A percentile compares a stretch with the other conserved stretches of the same genome.
Conservation (phyloP, 164 flowering plant genomes). For the Taxillus chinensis region DNA sequence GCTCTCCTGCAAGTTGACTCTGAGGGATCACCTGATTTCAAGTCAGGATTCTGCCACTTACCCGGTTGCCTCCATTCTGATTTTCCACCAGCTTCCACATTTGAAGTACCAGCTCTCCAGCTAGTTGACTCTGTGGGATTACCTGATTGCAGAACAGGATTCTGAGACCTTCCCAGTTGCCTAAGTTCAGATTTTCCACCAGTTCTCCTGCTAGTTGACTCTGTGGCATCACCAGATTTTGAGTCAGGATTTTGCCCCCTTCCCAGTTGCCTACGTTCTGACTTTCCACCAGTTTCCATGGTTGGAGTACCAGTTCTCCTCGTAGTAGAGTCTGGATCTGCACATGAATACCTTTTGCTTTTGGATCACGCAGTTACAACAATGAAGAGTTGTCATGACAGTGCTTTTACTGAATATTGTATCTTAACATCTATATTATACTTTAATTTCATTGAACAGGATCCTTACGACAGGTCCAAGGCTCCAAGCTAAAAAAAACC, state of each 20-base stretch:
- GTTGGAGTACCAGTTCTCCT: constrained; percentile 6
- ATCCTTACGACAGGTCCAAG: too few species aligned
- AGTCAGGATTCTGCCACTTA: constrained; percentile 12
- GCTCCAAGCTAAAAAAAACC: too few species aligned
- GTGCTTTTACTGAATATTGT: too few species aligned
- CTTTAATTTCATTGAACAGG: too few species aligned
- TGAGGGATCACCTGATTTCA: constrained; percentile 6
- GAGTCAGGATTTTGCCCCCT: constrained; percentile 11
- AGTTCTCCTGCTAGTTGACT: constrained; percentile 15
- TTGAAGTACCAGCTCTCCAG: constrained; percentile 11
- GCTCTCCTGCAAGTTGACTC: constrained; percentile 15
- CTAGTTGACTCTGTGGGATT: constrained; percentile 18
- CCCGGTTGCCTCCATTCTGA: constrained; percentile 16
- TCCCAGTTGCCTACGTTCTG: constrained; percentile 16
- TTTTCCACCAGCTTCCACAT: constrained; percentile 12
- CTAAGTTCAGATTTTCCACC: constrained; percentile 16
- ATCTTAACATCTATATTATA: too few species aligned
- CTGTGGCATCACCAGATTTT: constrained; percentile 8
- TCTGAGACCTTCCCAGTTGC: constrained; percentile 15
- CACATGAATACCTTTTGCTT: constrained; percentile 8
- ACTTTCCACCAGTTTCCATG: constrained; percentile 2
- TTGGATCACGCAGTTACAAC: not conserved
- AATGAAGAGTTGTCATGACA: not conserved
- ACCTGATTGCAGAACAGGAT: not conserved
- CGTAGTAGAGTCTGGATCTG: constrained; percentile 28